Percentiles rank a stretch among this genome's conserved stretches.
Evolutionary conservation across 2,329 filamentous ascomycete genomes (phyloP).

Genomic region (Xylariaceae sp.): DNA sequence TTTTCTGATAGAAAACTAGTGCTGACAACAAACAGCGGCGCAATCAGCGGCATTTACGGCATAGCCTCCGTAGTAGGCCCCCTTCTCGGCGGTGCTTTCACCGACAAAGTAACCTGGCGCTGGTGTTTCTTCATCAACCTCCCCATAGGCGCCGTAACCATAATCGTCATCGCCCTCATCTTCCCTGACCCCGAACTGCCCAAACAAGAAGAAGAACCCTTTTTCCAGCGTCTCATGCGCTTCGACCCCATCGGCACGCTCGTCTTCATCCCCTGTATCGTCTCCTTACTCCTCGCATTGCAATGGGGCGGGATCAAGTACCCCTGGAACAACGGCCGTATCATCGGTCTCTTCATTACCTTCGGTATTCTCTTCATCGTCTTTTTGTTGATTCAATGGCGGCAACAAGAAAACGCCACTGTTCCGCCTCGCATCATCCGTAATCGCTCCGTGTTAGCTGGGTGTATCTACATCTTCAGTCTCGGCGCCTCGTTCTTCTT

Average conservation of each 20-base stretch:
- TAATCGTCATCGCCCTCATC: slow-evolving; percentile 15
- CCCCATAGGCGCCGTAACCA: slow-evolving; percentile 9
- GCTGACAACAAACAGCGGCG: slow-evolving; percentile 18
- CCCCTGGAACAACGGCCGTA: slow-evolving; percentile 33
- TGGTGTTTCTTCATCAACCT: slow-evolving; percentile 19
- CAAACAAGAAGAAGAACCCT: slow-evolving; percentile 14
- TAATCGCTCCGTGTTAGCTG: slow-evolving; percentile 33
- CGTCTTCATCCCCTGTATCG: slow-evolving; percentile 32
- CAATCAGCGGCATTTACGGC: slow-evolving; percentile 34
- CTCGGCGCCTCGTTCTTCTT: slow-evolving; percentile 32
- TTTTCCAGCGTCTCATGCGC: slow-evolving; percentile 19
- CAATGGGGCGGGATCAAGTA: slow-evolving; percentile 40
- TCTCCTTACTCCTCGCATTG: slow-evolving; percentile 43
- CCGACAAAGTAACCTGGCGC: slow-evolving; percentile 27
- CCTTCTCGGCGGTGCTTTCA: slow-evolving; percentile 31
- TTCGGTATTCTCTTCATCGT: slow-evolving; percentile 33
- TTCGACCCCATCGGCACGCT: slow-evolving; percentile 29
- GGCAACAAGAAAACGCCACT: slow-evolving; percentile 35
- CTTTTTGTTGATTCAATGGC: slow-evolving; percentile 34
- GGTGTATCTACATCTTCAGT: slow-evolving; percentile 31
- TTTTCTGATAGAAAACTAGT: background rate
- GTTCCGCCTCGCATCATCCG: slow-evolving; percentile 37
- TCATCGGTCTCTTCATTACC: slow-evolving; percentile 42
- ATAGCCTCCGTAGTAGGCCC: slow-evolving; percentile 35
- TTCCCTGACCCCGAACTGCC: slow-evolving; percentile 13